Evolutionary conservation across 2,329 filamentous ascomycete genomes (phyloP), one percentile per base, ranked within the genome.

Genomic region (Sordariomycetes sp.): DNA sequence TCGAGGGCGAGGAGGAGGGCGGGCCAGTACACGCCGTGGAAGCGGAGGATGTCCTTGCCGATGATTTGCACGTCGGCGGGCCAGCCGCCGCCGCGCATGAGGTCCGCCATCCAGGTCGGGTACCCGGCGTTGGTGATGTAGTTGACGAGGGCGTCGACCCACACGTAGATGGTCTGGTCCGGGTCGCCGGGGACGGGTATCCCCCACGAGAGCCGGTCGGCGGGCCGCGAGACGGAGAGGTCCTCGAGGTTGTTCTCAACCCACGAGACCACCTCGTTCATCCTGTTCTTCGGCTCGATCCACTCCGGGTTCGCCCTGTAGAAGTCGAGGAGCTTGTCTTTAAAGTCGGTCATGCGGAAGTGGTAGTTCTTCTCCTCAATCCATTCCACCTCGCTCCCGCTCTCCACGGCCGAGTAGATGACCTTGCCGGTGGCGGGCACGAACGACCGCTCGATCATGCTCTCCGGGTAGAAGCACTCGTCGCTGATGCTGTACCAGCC

Each of bases 1-100:
- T 86, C 85, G 16, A 97, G 76, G 1, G 94, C 93, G 80, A 99
- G 87, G 18, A 99, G 83, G 64, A 99, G 88, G 3, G 94, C 94
- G 0, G 94, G 94, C 94, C 95, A 99, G 76, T 99, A 99, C 54
- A 99, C 86, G 71, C 90, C 93, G 70, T 99, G 95, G 71, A 99
- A 99, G 20, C 91, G 87, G 59, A 96, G 78, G 63, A 99, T 99
- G 70, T 99, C 94, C 72, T 99, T 99, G 54, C 94, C 94, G 58
- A 99, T 87, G 28, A 99, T 84, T 53, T 99, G 94, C 20, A 94
- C 80, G 69, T 99, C 86, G 10, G 90, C 90, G 4, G 94, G 94
- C 93, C 94, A 99, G 25, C 89, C 85, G 55, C 80, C 80, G 60
- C 88, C 83, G 3, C 79, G 74, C 1, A 84, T 84, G 0, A 88